These are phyloP conservation scores for Conticribra weissflogii DNA, from an alignment of 108 stramenopile species.

Conservation along the genomic window DNA sequence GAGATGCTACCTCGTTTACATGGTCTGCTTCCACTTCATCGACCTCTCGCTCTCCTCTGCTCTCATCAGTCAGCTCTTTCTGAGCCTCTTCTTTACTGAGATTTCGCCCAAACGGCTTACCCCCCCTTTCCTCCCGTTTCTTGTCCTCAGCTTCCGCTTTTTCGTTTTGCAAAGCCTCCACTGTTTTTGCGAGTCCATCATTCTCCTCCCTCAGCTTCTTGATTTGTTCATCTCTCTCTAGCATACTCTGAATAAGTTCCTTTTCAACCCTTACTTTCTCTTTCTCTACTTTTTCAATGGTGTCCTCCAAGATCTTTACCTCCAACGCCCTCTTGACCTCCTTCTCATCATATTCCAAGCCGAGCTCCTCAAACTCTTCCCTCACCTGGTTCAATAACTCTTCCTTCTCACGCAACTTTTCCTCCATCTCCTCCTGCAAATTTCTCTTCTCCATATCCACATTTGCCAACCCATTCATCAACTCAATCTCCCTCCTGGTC, in stretches of 20 bases:
- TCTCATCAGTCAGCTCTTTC: too few relatives aligned
- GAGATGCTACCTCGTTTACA: not conserved
- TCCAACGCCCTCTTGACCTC: constrained; percentile 45
- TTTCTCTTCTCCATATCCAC: constrained; percentile 62
- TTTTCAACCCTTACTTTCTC: constrained; percentile 58
- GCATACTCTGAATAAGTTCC: constrained; percentile 61
- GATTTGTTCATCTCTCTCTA: constrained; percentile 60
- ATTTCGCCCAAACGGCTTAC: not conserved
- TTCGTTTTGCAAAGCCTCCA: constrained; percentile 44
- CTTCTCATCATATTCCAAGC: constrained; percentile 48
- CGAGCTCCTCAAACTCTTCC: constrained; percentile 57
- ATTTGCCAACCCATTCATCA: constrained; percentile 72
- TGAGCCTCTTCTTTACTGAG: not conserved
- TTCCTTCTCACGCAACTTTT: constrained; percentile 53
- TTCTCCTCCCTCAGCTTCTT: constrained; percentile 44
- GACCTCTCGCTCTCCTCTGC: not conserved
- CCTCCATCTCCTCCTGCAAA: constrained; percentile 58
- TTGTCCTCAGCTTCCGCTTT: constrained; percentile 13
- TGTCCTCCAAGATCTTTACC: constrained; percentile 54
- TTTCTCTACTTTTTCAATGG: constrained; percentile 8
- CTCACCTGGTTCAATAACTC: constrained; percentile 44
- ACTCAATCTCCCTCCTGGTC: constrained; percentile 65
- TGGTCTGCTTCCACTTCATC: not conserved
- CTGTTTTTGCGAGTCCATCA: constrained; percentile 38
- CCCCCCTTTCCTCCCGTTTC: not conserved